Base-by-base conservation (phyloP, 345 rosid species). In the Murraya koenigii region DNA sequence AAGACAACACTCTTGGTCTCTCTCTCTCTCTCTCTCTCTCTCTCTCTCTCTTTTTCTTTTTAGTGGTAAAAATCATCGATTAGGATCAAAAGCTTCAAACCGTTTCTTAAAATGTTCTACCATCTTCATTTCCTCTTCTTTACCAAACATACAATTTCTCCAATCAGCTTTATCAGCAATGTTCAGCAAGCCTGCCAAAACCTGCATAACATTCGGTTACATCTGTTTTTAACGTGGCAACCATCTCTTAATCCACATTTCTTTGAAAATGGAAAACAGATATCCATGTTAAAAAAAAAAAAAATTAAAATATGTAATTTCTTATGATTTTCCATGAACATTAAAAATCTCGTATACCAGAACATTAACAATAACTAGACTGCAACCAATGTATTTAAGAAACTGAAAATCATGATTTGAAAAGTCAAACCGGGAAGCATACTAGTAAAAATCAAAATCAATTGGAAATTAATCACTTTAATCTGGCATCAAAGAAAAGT, bases 91-190 rank as follows among this genome's bases (percentile, higher is more conserved):
- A 73, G 83, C 94, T 82, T 87, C 85, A 65, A 92, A 95, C 6
- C 55, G 84, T 69, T 84, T 86, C 86, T 92, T 93, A 80, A 95
- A 93, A 38, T 89, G 86, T 77, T 89, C 92, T 0, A 75, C 91
- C 82, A 85, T 80, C 55, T 82, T 86, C 30, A 74, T 74, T 84
- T 95, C 99, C 82, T 93, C 97, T 41, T 87, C 98, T 85, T 89
- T 91, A 87, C 85, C 81, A 35, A 86, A 81, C 58, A 80, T 80
- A 84, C 95, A 93, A 76, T 86, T 88, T 79, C 90, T 92, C 98
- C 99, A 93, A 74, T 95, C 97, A 41, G 98, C 97, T 66, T 82
- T 90, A 59, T 92, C 93, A 32, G 98, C 90, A 75, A 89, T 86
- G 87, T 90, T 93, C 77, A 93, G 81, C 80, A 95, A 80, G 64